Evolutionary conservation across 1,284 basidiomycete species (phyloP).

Genomic region (Rhodotorula sp.): DNA sequence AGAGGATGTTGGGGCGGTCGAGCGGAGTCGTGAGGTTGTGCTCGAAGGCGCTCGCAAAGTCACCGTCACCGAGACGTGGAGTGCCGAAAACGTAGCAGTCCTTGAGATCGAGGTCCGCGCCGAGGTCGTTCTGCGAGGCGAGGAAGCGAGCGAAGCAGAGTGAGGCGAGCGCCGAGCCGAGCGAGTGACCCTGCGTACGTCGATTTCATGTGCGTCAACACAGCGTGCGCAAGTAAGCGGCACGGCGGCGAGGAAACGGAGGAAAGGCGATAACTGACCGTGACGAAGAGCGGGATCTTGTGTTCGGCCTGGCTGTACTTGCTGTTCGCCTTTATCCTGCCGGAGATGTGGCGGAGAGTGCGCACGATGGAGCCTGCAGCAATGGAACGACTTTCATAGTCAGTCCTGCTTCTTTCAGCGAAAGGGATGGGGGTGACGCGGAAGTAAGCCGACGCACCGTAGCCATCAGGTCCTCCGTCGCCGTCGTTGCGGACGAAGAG

Average conservation of each 20-base stretch:
- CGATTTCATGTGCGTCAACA: too few species aligned
- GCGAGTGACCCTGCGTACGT: conserved; percentile 26
- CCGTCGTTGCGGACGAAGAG: not conserved
- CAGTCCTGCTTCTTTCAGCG: too few species aligned
- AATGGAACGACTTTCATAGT: too few species aligned
- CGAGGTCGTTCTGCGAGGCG: conserved; percentile 29
- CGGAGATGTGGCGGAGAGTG: conserved; percentile 15
- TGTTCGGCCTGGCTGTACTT: not conserved
- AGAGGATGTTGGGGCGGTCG: conserved; percentile 31
- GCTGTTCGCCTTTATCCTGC: conserved; percentile 9
- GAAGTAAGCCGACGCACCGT: not conserved
- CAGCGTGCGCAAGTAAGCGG: too few species aligned
- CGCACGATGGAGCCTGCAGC: conserved; percentile 13
- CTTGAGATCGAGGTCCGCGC: conserved; percentile 13
- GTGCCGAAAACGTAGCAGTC: conserved; percentile 32
- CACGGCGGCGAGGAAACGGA: not conserved
- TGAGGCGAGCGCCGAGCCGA: conserved; percentile 31
- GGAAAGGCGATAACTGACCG: conserved; percentile 2
- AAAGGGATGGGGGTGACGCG: too few species aligned
- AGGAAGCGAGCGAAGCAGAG: conserved; percentile 32
- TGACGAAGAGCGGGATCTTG: conserved; percentile 30
- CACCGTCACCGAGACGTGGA: conserved; percentile 28
- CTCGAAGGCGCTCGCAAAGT: conserved; percentile 18
- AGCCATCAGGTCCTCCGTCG: conserved; percentile 2
- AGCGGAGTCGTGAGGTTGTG: conserved; percentile 17